These are phyloP conservation scores for Parmelia sp. DNA, from an alignment of 495 filamentous ascomycete genomes.

Conservation along the genomic window DNA sequence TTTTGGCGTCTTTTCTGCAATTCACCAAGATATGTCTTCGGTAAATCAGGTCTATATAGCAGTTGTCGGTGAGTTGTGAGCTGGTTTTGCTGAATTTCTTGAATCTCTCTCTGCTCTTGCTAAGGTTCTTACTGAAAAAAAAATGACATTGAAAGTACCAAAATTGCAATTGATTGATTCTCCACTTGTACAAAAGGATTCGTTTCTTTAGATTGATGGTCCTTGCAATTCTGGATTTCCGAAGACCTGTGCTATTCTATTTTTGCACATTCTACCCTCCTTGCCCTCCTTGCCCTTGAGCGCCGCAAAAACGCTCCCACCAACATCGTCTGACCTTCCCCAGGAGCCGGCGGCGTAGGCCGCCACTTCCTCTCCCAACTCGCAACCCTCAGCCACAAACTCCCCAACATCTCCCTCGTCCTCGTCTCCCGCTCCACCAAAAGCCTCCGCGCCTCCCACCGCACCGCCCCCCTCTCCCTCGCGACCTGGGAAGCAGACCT, in stretches of 20 bases:
- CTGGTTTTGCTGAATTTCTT: neutral
- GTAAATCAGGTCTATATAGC: conserved; percentile 32
- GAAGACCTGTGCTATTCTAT: too few relatives aligned
- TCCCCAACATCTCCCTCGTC: conserved; percentile 59
- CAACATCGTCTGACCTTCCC: neutral
- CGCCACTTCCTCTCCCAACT: conserved; percentile 85
- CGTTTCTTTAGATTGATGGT: neutral
- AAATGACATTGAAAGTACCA: neutral
- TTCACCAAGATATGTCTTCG: neutral
- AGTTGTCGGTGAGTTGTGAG: conserved; percentile 34
- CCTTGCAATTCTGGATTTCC: too few relatives aligned
- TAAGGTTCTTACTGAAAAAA: too few relatives aligned
- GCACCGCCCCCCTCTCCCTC: conserved; percentile 34
- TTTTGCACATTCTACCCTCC: neutral
- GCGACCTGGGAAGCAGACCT: conserved; percentile 33
- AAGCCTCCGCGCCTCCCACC: conserved; percentile 58
- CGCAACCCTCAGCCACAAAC: conserved; percentile 49
- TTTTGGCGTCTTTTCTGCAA: neutral
- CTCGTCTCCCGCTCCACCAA: conserved; percentile 77
- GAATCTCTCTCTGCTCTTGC: neutral
- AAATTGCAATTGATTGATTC: neutral
- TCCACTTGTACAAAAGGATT: neutral
- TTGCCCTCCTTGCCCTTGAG: too few relatives aligned
- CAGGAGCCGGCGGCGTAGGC: conserved; percentile 90
- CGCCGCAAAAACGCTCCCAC: neutral